Evolutionary conservation across 208 protist genomes (phyloP).

Genomic region (Strigomonas oncopelti): DNA sequence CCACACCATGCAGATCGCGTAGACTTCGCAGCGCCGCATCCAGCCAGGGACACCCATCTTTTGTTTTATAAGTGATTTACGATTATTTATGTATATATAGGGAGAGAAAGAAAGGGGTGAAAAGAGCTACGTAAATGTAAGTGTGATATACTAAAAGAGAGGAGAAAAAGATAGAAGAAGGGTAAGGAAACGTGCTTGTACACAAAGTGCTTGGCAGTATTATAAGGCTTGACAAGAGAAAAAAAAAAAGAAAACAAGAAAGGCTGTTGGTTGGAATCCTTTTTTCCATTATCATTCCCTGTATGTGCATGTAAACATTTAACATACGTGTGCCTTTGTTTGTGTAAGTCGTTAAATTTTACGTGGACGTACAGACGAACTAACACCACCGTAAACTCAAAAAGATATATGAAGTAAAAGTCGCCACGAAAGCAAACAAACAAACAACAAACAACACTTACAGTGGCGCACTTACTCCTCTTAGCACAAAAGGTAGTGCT

Average conservation of each 20-base stretch:
- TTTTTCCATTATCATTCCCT: background rate
- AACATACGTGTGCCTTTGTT: no score
- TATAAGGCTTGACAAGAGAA: background rate
- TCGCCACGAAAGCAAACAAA: background rate
- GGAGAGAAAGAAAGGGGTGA: slow-evolving; percentile 10
- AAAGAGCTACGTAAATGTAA: background rate
- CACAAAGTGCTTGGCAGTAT: background rate
- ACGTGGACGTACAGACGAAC: no score
- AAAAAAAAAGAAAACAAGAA: background rate
- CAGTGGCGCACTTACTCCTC: no score
- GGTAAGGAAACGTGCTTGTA: no score
- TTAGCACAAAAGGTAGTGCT: background rate
- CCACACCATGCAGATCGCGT: slow-evolving; percentile 84
- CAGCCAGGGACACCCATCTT: slow-evolving; percentile 68
- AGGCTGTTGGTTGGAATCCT: background rate
- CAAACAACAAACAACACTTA: background rate
- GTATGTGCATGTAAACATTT: no score
- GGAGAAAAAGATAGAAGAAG: slow-evolving; percentile 2
- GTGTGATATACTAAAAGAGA: background rate
- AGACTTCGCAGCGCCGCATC: slow-evolving; percentile 74
- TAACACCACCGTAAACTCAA: no score
- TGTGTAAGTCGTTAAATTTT: no score
- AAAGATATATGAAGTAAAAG: background rate
- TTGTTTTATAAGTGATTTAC: background rate
- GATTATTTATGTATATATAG: no score